These are phyloP conservation scores for Amaranthus tricolor DNA, from an alignment of 179 eudicot species.

Conservation along the genomic window DNA sequence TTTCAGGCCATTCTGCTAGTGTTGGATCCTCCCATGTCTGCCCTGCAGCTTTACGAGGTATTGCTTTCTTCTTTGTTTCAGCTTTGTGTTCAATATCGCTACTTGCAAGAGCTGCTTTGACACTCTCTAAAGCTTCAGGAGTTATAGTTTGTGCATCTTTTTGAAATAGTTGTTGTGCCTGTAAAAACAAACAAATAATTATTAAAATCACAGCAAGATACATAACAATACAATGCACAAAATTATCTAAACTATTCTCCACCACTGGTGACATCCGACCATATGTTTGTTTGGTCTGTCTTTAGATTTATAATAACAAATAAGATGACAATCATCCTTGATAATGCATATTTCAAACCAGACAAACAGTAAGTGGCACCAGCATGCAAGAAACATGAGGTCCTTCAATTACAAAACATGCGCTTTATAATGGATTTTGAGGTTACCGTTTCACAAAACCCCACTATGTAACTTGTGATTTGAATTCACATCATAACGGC, in stretches of 20 bases:
- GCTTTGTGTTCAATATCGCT: constrained; percentile 95
- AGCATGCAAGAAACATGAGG: too few species aligned
- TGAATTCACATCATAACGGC: too few species aligned
- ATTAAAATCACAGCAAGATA: background rate
- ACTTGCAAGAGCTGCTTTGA: constrained; percentile 94
- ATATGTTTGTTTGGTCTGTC: background rate
- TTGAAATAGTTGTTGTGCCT: constrained; percentile 94
- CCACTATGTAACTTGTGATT: too few species aligned
- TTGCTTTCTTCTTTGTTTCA: constrained; percentile 84
- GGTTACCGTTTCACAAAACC: too few species aligned
- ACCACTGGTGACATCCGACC: background rate
- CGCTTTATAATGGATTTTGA: too few species aligned
- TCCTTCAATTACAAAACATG: too few species aligned
- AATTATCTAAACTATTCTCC: background rate
- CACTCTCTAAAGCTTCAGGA: constrained; percentile 93
- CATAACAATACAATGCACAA: background rate
- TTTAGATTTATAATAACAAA: background rate
- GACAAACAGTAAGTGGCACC: background rate
- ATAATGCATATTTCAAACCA: background rate
- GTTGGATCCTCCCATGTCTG: constrained; percentile 97
- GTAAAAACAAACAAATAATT: constrained; percentile 17
- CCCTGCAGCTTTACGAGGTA: constrained; percentile 96
- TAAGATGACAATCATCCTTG: background rate
- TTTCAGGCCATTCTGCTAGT: constrained; percentile 99
- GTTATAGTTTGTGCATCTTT: constrained; percentile 91